Evolutionary conservation across 257 asterid species (phyloP).

Genomic region (Solanum sejunctum): DNA sequence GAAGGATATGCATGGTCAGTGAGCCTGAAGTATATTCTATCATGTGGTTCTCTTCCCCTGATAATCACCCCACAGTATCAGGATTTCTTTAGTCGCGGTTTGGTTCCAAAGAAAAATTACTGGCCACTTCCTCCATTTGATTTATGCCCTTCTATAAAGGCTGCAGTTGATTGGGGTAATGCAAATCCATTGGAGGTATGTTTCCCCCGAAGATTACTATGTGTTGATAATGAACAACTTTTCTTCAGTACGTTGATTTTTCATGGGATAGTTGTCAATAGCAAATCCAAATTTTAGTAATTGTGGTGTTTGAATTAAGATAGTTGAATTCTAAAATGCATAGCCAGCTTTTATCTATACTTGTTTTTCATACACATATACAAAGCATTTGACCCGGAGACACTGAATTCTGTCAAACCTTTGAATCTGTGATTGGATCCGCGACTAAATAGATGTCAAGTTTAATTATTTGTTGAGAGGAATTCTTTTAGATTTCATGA

Average conservation of each 20-base stretch:
- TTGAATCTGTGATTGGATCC: not conserved
- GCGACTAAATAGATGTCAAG: not conserved
- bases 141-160: conserved; percentile 36
- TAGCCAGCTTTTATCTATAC: not conserved
- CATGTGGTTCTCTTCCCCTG: conserved; percentile 59
- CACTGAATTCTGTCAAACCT: not conserved
- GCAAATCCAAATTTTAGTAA: not conserved
- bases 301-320: not conserved
- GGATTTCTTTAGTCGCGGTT: conserved; percentile 63
- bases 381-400: not conserved
- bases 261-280: not conserved
- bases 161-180: conserved; percentile 60
- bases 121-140: conserved; percentile 25
- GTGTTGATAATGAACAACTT: not conserved
- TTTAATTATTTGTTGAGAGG: not conserved
- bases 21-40: conserved; percentile 57
- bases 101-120: conserved; percentile 28
- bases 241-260: not conserved
- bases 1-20: conserved; percentile 90
- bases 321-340: not conserved
- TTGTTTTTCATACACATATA: not conserved
- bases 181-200: conserved; percentile 31
- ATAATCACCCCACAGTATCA: conserved; percentile 37
- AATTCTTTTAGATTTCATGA: not conserved
- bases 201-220: not conserved